A percentile compares a stretch with the other conserved stretches of the same genome.
Evolutionary conservation across 768 basidiomycete genomes (phyloP).

Genomic region (Lentinus brumalis): DNA sequence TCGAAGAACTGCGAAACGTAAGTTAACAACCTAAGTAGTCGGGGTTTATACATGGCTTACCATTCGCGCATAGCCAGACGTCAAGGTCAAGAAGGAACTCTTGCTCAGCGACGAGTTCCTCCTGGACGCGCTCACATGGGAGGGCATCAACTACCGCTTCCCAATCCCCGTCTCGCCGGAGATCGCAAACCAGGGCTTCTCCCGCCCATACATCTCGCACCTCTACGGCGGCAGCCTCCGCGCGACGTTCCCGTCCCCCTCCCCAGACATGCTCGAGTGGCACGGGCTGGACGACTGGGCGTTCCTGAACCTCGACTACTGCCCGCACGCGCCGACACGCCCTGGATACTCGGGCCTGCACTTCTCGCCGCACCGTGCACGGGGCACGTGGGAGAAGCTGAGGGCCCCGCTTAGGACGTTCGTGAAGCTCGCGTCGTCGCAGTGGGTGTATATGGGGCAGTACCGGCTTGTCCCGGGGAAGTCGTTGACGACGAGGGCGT

Average conservation of each 20-base stretch:
- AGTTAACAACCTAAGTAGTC: neutral
- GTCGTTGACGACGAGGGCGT: neutral
- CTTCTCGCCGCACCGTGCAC: neutral
- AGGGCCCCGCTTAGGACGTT: neutral
- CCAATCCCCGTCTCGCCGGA: neutral
- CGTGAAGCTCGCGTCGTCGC: neutral
- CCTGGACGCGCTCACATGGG: conserved; percentile 2
- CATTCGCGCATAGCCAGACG: neutral
- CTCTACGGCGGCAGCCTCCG: neutral
- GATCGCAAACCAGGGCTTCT: neutral
- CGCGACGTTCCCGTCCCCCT: neutral
- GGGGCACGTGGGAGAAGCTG: neutral
- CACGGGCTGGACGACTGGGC: neutral
- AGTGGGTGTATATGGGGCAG: neutral
- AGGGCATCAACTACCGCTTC: neutral
- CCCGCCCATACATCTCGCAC: neutral
- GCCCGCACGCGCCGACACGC: neutral
- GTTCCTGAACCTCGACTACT: neutral
- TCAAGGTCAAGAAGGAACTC: conserved; percentile 2
- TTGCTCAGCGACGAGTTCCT: conserved; percentile 4
- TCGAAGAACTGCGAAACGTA: neutral
- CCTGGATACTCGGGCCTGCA: neutral
- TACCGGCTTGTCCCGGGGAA: neutral
- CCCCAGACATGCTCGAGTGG: neutral
- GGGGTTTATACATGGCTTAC: neutral